Conservation (phyloP, 2,329 filamentous ascomycete genomes). For the Cercospora sp. region DNA sequence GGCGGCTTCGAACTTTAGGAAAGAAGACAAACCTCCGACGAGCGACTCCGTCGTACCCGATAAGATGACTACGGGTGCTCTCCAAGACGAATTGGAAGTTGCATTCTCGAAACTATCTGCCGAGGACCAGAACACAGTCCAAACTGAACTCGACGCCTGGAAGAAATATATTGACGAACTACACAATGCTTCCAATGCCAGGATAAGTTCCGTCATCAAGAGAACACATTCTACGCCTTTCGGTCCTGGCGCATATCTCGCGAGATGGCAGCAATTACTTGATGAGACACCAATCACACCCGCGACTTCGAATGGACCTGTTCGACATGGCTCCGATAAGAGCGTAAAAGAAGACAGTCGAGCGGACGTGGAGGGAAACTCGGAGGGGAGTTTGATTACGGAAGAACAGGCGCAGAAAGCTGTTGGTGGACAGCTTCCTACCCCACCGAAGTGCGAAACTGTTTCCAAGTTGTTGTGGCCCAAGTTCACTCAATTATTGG, state of each 20-base stretch:
- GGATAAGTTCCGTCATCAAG: conserved; percentile 60
- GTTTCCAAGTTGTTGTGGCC: conserved; percentile 38
- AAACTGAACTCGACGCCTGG: conserved; percentile 60
- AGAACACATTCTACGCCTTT: conserved; percentile 46
- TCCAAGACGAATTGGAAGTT: conserved; percentile 44
- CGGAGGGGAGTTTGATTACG: conserved; percentile 26
- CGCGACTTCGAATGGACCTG: conserved; percentile 50
- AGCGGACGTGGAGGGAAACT: conserved; percentile 39
- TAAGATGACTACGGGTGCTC: conserved; percentile 44
- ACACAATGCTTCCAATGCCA: conserved; percentile 53
- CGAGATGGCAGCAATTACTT: conserved; percentile 69
- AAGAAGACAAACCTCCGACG: conserved; percentile 30
- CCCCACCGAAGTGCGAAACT: conserved; percentile 35
- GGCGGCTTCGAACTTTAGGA: conserved; percentile 58
- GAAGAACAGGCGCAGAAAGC: conserved; percentile 36
- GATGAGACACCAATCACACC: conserved; percentile 71
- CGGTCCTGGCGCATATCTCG: conserved; percentile 71
- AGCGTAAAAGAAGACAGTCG: conserved; percentile 41
- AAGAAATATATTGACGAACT: conserved; percentile 60
- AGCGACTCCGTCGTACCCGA: conserved; percentile 29
- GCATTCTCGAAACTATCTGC: conserved; percentile 51
- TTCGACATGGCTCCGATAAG: conserved; percentile 47
- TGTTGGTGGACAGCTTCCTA: conserved; percentile 32
- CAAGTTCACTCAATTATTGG: conserved; percentile 39
- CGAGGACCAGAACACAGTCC: conserved; percentile 49